These are phyloP conservation scores for Cladobotryum mycophilum DNA, from an alignment of 2,329 filamentous ascomycete species.

Conservation along the genomic window DNA sequence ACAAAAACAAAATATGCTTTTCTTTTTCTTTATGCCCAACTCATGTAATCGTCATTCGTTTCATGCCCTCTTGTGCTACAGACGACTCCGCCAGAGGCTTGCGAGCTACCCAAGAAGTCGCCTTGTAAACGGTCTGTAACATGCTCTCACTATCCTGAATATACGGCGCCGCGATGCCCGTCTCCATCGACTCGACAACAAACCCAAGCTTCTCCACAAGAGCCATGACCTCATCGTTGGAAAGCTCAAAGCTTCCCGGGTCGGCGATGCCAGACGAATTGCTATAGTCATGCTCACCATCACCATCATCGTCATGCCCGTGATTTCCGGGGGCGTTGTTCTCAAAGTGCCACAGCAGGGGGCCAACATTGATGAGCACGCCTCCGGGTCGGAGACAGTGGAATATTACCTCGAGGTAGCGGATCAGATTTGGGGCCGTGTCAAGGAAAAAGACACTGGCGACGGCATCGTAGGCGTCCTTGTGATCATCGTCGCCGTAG, in stretches of 20 bases:
- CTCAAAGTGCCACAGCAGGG: constrained; percentile 93
- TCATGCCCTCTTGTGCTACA: background rate
- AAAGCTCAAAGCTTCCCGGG: constrained; percentile 83
- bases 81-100: constrained; percentile 43
- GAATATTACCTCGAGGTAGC: constrained; percentile 78
- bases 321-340: constrained; percentile 58
- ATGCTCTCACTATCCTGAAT: constrained; percentile 82
- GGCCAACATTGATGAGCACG: constrained; percentile 82
- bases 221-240: constrained; percentile 77
- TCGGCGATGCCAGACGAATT: constrained; percentile 69
- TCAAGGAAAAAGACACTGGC: constrained; percentile 94
- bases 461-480: constrained; percentile 68
- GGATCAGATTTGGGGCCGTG: constrained; percentile 86
- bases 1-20: background rate
- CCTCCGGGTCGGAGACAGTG: constrained; percentile 74
- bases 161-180: constrained; percentile 66
- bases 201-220: constrained; percentile 75
- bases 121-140: constrained; percentile 74
- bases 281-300: constrained; percentile 43
- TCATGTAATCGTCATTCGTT: background rate
- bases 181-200: constrained; percentile 56
- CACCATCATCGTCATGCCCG: constrained; percentile 44
- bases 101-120: constrained; percentile 78
- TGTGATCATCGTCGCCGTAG: constrained; percentile 61
- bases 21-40: constrained; percentile 1